Evolutionary conservation across 768 basidiomycete genomes (phyloP).

Genomic region (Mycena chlorophos): DNA sequence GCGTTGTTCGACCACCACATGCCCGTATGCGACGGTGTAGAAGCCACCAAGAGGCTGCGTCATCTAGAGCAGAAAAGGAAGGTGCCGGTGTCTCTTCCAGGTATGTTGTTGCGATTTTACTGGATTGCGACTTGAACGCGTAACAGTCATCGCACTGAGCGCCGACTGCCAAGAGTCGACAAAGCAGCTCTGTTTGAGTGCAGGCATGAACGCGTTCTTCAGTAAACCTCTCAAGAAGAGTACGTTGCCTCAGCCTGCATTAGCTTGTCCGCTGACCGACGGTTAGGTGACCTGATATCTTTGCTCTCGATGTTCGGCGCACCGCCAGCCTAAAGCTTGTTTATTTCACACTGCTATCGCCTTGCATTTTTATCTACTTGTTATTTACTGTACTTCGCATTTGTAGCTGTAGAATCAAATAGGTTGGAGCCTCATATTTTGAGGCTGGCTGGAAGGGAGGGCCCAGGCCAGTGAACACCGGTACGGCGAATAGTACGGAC

Average conservation of each 20-base stretch:
- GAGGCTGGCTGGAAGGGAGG: not conserved
- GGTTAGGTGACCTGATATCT: conserved; percentile 51
- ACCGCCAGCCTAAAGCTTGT: conserved; percentile 18
- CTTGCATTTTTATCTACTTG: conserved; percentile 4
- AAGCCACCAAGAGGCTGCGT: conserved; percentile 67
- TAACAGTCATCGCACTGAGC: conserved; percentile 66
- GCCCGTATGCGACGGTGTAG: conserved; percentile 78
- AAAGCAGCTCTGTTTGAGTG: conserved; percentile 72
- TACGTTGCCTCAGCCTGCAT: conserved; percentile 30
- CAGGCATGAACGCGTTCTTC: conserved; percentile 77
- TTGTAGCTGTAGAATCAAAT: not conserved
- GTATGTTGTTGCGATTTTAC: conserved; percentile 36
- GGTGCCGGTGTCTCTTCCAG: conserved; percentile 49
- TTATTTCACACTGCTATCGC: not conserved
- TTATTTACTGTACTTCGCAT: conserved; percentile 2
- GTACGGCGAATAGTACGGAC: no score
- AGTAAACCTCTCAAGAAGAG: conserved; percentile 70
- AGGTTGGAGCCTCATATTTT: conserved; percentile 1
- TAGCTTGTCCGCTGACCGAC: not conserved
- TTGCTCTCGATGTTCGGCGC: conserved; percentile 56
- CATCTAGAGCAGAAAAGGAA: conserved; percentile 59
- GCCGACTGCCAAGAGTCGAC: conserved; percentile 79
- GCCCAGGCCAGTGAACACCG: no score
- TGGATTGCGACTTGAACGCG: not conserved
- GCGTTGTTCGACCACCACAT: conserved; percentile 81